phyloP scores from a whole-genome alignment of 768 basidiomycete genomes.

The Ramaria sp. region DNA sequence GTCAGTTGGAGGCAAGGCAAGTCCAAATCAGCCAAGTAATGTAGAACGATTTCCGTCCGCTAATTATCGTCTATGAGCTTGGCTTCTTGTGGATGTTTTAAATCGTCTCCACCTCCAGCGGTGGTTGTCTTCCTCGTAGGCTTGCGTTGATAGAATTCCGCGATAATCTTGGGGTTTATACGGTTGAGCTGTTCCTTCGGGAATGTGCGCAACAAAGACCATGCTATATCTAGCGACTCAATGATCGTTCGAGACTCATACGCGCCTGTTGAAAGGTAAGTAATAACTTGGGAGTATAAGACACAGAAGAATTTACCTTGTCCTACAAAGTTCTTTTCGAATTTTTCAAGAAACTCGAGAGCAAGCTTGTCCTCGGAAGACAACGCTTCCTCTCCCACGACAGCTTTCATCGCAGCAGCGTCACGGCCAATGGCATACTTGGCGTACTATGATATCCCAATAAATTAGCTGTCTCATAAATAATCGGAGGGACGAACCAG shows the following conservation, averaged over 20 bases:
- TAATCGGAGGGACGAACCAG: conserved; percentile 43
- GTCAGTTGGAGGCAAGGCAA: not conserved
- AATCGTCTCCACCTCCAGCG: conserved; percentile 33
- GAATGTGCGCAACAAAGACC: conserved; percentile 95
- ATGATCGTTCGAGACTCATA: conserved; percentile 96
- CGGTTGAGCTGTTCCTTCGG: conserved; percentile 98
- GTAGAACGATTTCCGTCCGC: not conserved
- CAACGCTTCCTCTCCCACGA: conserved; percentile 96
- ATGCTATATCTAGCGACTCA: conserved; percentile 94
- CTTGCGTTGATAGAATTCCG: conserved; percentile 88
- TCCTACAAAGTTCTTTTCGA: conserved; percentile 94
- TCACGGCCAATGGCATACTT: conserved; percentile 98
- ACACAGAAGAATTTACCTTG: conserved; percentile 51
- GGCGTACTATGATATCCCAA: conserved; percentile 57
- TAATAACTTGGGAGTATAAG: not conserved
- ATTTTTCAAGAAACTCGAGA: conserved; percentile 94
- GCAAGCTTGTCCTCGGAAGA: conserved; percentile 94
- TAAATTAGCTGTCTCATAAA: not conserved
- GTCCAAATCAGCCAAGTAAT: not conserved
- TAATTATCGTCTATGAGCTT: conserved; percentile 51
- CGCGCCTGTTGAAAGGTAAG: conserved; percentile 40
- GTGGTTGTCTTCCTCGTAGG: conserved; percentile 49
- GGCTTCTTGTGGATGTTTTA: conserved; percentile 28
- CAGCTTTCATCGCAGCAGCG: conserved; percentile 97
- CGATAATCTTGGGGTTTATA: conserved; percentile 93